These are phyloP conservation scores for Alternaria triticimaculans DNA, from an alignment of 2,329 filamentous ascomycete genomes.

Conservation along the genomic window DNA sequence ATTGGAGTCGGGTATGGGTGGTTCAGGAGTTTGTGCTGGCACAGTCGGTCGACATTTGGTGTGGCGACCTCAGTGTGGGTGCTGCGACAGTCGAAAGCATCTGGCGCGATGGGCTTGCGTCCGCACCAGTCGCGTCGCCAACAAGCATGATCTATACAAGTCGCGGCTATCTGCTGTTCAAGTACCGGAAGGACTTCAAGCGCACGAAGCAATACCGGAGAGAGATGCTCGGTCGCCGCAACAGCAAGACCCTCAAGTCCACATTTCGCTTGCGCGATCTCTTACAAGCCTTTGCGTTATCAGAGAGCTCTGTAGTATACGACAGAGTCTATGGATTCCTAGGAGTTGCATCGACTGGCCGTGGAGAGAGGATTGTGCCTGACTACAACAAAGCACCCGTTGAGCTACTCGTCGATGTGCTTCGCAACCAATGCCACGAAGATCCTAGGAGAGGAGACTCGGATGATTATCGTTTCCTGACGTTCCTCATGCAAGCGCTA, in stretches of 20 bases:
- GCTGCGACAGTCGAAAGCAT: slow-evolving; percentile 13
- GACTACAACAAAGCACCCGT: slow-evolving; percentile 17
- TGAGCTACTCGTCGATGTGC: slow-evolving; percentile 21
- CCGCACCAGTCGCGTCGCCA: neutral
- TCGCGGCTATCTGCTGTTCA: slow-evolving; percentile 16
- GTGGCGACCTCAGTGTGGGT: slow-evolving; percentile 11
- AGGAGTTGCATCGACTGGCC: slow-evolving; percentile 13
- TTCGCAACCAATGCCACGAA: slow-evolving; percentile 16
- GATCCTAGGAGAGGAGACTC: neutral
- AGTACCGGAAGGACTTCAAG: slow-evolving; percentile 18
- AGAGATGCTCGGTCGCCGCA: slow-evolving; percentile 13
- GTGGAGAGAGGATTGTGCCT: slow-evolving; percentile 12
- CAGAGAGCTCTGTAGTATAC: slow-evolving; percentile 15
- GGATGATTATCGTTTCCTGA: slow-evolving; percentile 16
- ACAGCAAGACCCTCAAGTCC: slow-evolving; percentile 6
- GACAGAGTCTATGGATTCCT: slow-evolving; percentile 23
- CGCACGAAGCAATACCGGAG: slow-evolving; percentile 12
- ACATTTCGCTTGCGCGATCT: slow-evolving; percentile 21
- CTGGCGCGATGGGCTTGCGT: slow-evolving; percentile 8
- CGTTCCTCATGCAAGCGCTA: slow-evolving; percentile 14
- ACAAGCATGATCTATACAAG: slow-evolving; percentile 3
- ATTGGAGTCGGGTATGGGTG: slow-evolving; percentile 21
- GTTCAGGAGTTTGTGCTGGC: slow-evolving; percentile 23
- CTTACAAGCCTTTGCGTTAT: slow-evolving; percentile 14
- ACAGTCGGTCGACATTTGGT: slow-evolving; percentile 18